A percentile compares a stretch with the other conserved stretches of the same genome.
Evolutionary conservation across 441 rosid species (phyloP).

Genomic region (Brassica balearica): DNA sequence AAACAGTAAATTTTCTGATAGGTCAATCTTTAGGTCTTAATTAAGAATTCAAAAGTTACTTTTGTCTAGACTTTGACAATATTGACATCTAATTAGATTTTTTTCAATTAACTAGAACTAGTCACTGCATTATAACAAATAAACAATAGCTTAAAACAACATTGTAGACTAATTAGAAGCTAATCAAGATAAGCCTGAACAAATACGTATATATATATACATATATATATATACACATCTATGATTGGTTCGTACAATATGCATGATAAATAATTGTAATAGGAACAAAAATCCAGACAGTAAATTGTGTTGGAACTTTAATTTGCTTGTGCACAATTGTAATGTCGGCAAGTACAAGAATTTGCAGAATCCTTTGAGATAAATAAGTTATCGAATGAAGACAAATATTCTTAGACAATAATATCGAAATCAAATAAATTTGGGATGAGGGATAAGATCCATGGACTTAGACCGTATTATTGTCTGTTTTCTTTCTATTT

Average conservation of each 20-base stretch:
- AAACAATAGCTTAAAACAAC: slow-evolving; percentile 13
- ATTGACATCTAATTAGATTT: slow-evolving; percentile 8
- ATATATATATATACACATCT: neutral
- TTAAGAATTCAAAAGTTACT: slow-evolving; percentile 7
- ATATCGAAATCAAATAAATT: slow-evolving; percentile 43
- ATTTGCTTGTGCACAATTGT: slow-evolving; percentile 16
- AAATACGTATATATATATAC: neutral
- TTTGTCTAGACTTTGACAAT: slow-evolving; percentile 33
- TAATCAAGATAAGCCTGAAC: neutral
- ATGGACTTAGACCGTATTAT: slow-evolving; percentile 38
- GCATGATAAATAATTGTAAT: slow-evolving; percentile 4
- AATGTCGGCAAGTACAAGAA: slow-evolving; percentile 34
- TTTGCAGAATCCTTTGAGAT: slow-evolving; percentile 26
- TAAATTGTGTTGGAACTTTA: slow-evolving; percentile 27
- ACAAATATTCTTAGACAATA: slow-evolving; percentile 38
- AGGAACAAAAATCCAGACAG: slow-evolving; percentile 14
- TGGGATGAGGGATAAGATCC: slow-evolving; percentile 41
- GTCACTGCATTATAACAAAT: neutral
- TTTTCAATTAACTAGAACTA: neutral
- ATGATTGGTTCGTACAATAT: slow-evolving; percentile 4
- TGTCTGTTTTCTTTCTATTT: slow-evolving; percentile 31
- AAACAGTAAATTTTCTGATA: slow-evolving; percentile 22
- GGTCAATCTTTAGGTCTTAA: slow-evolving; percentile 29
- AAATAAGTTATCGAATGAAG: slow-evolving; percentile 26
- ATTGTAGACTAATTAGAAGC: slow-evolving; percentile 9